Conservation (phyloP, 1,284 basidiomycete genomes). For the Pisolithus thermaeus region DNA sequence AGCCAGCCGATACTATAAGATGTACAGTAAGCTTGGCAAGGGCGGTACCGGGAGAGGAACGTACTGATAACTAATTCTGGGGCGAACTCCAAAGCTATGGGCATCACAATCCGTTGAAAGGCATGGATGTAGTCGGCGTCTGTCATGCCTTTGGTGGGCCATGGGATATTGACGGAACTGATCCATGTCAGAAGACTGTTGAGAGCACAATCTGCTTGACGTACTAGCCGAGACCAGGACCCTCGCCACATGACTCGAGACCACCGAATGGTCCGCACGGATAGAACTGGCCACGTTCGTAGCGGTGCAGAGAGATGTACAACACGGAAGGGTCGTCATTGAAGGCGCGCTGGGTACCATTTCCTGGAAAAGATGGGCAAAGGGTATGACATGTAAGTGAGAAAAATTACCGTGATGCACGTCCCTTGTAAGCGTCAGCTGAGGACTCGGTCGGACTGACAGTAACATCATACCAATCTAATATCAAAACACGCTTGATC, state of each 20-base stretch:
- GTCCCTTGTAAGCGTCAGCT: slow-evolving; percentile 59
- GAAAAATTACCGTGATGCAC: slow-evolving; percentile 83
- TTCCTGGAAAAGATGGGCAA: slow-evolving; percentile 49
- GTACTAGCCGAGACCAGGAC: slow-evolving; percentile 77
- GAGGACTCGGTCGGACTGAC: slow-evolving; percentile 10
- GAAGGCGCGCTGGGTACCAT: slow-evolving; percentile 95
- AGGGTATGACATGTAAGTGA: neutral
- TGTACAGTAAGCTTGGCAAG: slow-evolving; percentile 5
- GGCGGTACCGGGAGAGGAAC: slow-evolving; percentile 24
- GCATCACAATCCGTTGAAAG: slow-evolving; percentile 95
- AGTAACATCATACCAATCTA: slow-evolving; percentile 80
- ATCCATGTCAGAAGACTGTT: slow-evolving; percentile 10
- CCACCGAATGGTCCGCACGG: slow-evolving; percentile 89
- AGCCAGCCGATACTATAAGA: slow-evolving; percentile 86
- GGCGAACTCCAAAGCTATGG: slow-evolving; percentile 92
- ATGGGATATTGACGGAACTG: slow-evolving; percentile 94
- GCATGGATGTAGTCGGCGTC: slow-evolving; percentile 97
- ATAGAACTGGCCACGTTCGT: slow-evolving; percentile 89
- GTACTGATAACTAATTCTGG: slow-evolving; percentile 95
- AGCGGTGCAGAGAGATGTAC: slow-evolving; percentile 96
- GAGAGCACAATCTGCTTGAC: slow-evolving; percentile 29
- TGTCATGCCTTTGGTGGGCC: slow-evolving; percentile 84
- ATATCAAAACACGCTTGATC: slow-evolving; percentile 79
- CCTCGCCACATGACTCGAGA: slow-evolving; percentile 81
- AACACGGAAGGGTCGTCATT: slow-evolving; percentile 87